Evolutionary conservation across 768 basidiomycete species (phyloP).

Genomic region (Auricularia cornea): DNA sequence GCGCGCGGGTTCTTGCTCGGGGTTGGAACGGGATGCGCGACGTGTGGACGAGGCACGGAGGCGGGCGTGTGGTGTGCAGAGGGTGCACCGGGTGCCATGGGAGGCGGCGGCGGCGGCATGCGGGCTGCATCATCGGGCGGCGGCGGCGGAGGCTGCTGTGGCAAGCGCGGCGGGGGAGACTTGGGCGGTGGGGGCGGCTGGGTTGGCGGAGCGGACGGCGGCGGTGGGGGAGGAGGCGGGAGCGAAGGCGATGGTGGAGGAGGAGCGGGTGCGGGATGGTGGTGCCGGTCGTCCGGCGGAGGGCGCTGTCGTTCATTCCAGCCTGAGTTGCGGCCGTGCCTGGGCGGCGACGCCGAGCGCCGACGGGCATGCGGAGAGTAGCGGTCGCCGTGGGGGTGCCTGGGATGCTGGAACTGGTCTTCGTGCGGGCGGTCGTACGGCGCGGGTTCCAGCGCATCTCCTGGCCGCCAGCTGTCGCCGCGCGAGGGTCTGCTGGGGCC

Average conservation of each 20-base stretch:
- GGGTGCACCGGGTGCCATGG: background rate
- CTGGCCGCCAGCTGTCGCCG: no score
- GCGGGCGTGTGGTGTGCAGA: background rate
- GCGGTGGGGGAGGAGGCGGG: constrained; percentile 6
- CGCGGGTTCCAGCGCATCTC: no score
- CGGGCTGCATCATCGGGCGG: background rate
- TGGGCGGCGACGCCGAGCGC: no score
- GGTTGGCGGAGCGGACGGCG: background rate
- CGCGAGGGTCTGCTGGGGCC: no score
- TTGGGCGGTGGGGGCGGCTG: constrained; percentile 6
- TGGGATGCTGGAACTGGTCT: no score
- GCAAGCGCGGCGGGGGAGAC: constrained; percentile 4
- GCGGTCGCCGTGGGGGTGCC: no score
- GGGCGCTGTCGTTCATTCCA: no score
- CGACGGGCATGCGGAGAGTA: no score
- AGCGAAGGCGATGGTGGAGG: constrained; percentile 7
- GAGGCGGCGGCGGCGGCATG: background rate
- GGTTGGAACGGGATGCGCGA: constrained; percentile 40
- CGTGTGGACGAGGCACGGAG: constrained; percentile 15
- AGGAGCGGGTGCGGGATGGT: constrained; percentile 4
- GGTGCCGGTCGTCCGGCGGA: no score
- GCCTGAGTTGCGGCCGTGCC: no score
- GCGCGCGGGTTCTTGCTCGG: constrained; percentile 36
- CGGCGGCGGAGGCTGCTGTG: constrained; percentile 10
- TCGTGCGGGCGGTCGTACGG: no score